Evolutionary conservation across 208 protist genomes (phyloP).

Genomic region (Trypanosoma melophagium): DNA sequence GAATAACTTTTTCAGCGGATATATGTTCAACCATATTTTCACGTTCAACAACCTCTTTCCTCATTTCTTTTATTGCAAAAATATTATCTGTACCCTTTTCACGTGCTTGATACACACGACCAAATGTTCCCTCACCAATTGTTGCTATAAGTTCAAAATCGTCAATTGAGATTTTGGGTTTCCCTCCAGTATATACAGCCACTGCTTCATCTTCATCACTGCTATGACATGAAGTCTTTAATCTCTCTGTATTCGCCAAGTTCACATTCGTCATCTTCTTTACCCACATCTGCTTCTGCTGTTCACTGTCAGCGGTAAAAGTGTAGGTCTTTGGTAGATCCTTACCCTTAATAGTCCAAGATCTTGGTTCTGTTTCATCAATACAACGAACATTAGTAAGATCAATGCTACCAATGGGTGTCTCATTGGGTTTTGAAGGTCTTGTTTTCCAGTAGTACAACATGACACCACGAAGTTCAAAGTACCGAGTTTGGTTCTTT

Average conservation of each 20-base stretch:
- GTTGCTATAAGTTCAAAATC: slow-evolving; percentile 90
- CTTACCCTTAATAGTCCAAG: slow-evolving; percentile 37
- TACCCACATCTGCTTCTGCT: slow-evolving; percentile 37
- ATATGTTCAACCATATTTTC: slow-evolving; percentile 75
- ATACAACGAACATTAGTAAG: slow-evolving; percentile 38
- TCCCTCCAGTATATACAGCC: slow-evolving; percentile 26
- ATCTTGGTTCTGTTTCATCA: slow-evolving; percentile 30
- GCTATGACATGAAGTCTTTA: slow-evolving; percentile 22
- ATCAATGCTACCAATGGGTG: slow-evolving; percentile 46
- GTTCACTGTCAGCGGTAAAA: slow-evolving; percentile 31
- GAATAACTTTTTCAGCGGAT: slow-evolving; percentile 86
- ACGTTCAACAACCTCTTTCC: slow-evolving; percentile 60
- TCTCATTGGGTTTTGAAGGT: slow-evolving; percentile 32
- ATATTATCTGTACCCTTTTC: slow-evolving; percentile 82
- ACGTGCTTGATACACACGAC: slow-evolving; percentile 87
- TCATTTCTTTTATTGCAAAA: slow-evolving; percentile 94
- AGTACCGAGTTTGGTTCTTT: slow-evolving; percentile 55
- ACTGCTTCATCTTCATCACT: slow-evolving; percentile 42
- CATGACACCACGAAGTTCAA: slow-evolving; percentile 58
- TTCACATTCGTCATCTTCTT: slow-evolving; percentile 29
- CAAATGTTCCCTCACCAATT: slow-evolving; percentile 92
- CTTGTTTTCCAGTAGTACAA: slow-evolving; percentile 69
- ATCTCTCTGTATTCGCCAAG: slow-evolving; percentile 20
- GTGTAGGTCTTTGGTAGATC: slow-evolving; percentile 34
- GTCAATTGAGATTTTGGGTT: slow-evolving; percentile 67